phyloP scores from a whole-genome alignment of 2,329 filamentous ascomycete species.

The Trichophyton schoenleinii region DNA sequence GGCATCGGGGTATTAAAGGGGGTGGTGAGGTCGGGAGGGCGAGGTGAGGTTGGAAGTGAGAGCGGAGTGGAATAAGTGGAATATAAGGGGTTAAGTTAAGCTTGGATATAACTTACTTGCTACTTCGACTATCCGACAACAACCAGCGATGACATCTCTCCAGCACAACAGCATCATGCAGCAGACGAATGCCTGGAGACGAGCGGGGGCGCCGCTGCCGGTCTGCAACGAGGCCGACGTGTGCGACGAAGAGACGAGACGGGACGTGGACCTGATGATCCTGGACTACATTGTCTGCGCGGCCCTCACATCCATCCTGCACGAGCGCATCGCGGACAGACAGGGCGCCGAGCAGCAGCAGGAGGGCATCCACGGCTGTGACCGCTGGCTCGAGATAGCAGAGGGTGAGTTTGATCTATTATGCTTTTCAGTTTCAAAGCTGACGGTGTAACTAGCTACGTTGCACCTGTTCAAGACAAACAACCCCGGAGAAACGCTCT shows the following conservation, averaged over 20 bases:
- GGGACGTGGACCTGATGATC: conserved; percentile 43
- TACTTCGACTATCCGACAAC: too few relatives aligned
- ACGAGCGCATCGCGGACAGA: conserved; percentile 16
- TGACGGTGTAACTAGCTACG: background rate
- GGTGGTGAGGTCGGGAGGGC: background rate
- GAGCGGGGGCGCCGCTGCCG: background rate
- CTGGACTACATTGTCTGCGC: conserved; percentile 44
- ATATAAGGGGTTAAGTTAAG: too few relatives aligned
- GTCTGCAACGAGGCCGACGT: background rate
- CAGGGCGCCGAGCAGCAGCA: background rate
- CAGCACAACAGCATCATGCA: background rate
- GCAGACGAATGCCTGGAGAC: background rate
- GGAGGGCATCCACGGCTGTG: conserved; percentile 4
- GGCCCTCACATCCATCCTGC: conserved; percentile 33
- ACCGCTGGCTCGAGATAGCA: conserved; percentile 10
- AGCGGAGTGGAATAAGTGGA: too few relatives aligned
- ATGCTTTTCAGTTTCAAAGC: background rate
- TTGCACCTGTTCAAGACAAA: conserved; percentile 32
- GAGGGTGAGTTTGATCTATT: conserved; percentile 18
- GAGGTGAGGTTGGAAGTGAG: background rate
- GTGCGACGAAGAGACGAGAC: background rate
- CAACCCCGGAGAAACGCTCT: conserved; percentile 24
- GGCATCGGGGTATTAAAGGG: background rate
- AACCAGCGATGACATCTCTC: too few relatives aligned
- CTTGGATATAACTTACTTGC: background rate